Conservation (phyloP, 345 rosid species). For the Atalantia buxifolia region DNA sequence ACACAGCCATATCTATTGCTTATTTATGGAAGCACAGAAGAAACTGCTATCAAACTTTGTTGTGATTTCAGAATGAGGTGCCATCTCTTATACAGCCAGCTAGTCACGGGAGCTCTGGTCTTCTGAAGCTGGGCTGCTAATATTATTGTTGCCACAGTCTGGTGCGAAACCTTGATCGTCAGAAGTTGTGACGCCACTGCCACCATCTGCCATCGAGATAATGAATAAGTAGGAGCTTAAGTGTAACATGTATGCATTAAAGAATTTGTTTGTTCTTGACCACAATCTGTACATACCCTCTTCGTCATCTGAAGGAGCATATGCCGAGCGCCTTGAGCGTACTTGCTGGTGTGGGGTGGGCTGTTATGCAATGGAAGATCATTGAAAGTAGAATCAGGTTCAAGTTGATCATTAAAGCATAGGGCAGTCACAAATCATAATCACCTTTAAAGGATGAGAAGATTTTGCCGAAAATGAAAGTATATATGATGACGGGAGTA, state of each 20-base stretch:
- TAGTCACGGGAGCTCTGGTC: constrained; percentile 8
- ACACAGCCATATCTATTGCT: neutral
- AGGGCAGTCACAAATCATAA: no score
- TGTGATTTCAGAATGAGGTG: neutral
- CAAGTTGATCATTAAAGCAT: neutral
- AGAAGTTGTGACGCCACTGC: neutral
- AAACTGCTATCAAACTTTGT: neutral
- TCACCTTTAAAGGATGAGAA: neutral
- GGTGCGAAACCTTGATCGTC: constrained; percentile 18
- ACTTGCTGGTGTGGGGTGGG: constrained; percentile 75
- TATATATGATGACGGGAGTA: neutral
- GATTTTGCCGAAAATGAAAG: neutral
- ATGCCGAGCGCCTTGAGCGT: constrained; percentile 72
- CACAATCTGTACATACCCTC: constrained; percentile 33
- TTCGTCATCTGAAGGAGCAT: constrained; percentile 54
- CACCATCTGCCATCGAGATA: neutral
- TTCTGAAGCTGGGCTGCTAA: neutral
- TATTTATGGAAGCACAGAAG: neutral
- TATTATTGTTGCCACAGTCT: neutral
- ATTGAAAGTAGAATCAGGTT: neutral
- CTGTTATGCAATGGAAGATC: constrained; percentile 25
- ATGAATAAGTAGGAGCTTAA: neutral
- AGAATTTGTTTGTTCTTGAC: neutral
- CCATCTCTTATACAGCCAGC: neutral
- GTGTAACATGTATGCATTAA: neutral